These are phyloP conservation scores for Eucalyptus tenuipes DNA, from an alignment of 345 rosid species.

Conservation along the genomic window DNA sequence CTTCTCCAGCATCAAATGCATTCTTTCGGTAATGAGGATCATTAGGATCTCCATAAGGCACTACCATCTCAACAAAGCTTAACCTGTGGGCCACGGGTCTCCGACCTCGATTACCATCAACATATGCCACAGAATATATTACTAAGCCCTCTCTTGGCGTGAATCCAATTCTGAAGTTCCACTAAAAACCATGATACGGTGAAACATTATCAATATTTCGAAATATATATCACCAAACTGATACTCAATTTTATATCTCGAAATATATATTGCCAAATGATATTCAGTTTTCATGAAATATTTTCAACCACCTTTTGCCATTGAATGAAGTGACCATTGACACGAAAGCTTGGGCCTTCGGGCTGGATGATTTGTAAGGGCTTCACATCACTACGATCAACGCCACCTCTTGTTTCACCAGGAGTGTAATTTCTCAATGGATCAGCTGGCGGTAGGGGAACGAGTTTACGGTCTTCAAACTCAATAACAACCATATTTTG, in stretches of 20 bases:
- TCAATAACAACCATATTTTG: slow-evolving; percentile 69
- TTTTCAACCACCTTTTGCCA: slow-evolving; percentile 52
- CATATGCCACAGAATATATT: slow-evolving; percentile 58
- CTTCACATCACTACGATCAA: slow-evolving; percentile 68
- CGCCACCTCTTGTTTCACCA: slow-evolving; percentile 63
- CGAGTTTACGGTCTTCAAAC: slow-evolving; percentile 63
- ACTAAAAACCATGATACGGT: slow-evolving; percentile 20
- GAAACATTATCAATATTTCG: not conserved
- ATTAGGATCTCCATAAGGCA: slow-evolving; percentile 78
- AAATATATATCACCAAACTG: not conserved
- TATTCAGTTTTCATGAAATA: not conserved
- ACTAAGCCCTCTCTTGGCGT: slow-evolving; percentile 72
- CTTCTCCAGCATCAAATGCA: slow-evolving; percentile 83
- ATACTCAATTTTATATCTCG: not conserved
- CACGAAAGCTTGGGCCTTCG: slow-evolving; percentile 73
- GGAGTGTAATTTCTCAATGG: slow-evolving; percentile 65
- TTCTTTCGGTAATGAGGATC: slow-evolving; percentile 73
- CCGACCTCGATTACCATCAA: slow-evolving; percentile 64
- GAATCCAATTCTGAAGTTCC: slow-evolving; percentile 75
- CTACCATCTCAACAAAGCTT: slow-evolving; percentile 83
- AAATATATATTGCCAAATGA: not conserved
- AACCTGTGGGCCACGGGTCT: slow-evolving; percentile 68
- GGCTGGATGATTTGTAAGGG: slow-evolving; percentile 61
- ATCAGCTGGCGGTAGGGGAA: slow-evolving; percentile 65
- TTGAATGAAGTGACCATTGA: slow-evolving; percentile 43